Base-by-base conservation (phyloP, 1,139 yeast genomes). In the Zygotorulaspora mrakii region DNA sequence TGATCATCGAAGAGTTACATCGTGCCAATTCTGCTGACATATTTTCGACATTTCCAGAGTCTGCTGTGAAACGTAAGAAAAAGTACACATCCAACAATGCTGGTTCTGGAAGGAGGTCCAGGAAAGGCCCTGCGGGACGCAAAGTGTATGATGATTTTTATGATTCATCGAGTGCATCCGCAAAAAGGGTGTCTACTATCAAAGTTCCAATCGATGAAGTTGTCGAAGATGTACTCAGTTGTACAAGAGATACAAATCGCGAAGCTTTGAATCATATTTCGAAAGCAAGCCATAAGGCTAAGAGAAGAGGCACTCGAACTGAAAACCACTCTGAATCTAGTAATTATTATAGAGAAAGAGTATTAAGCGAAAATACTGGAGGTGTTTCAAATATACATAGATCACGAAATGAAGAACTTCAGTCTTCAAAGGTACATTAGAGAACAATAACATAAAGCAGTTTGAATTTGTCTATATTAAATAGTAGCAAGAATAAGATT, bases 71-170 rank as follows among this genome's bases (percentile, higher is more conserved):
- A n/a, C n/a, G n/a, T n/a, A n/a, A n/a, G n/a, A n/a, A n/a, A n/a
- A n/a, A n/a, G n/a, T n/a, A n/a, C n/a, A n/a, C n/a, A n/a, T n/a
- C n/a, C n/a, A n/a, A n/a, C n/a, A n/a, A n/a, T n/a, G n/a, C n/a
- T n/a, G n/a, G 28, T 8, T 9, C 22, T 20, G 18, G 13, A 21
- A 38, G 28, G 17, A 25, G n/a, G 30, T 17, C 21, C 14, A 31
- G 31, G 29, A 39, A 35, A 11, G 11, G 29, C 14, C 10, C 22
- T 10, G 49, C 49, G 11, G 49, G 47, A 9, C 38, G 35, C 13
- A 53, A 54, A 18, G 64, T 67, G 4, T 49, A 55, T 13, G 64
- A 60, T 18, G 41, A 42, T 9, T 47, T 67, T 28, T 63, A 65
- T 40, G 55, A 55, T 25, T 51, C 48, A 4, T 31, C 61, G 25